Percentiles rank a stretch among this genome's conserved stretches.
Conservation (phyloP, 371 early-diverging fungal species). For the Phascolomyces articulosus region DNA sequence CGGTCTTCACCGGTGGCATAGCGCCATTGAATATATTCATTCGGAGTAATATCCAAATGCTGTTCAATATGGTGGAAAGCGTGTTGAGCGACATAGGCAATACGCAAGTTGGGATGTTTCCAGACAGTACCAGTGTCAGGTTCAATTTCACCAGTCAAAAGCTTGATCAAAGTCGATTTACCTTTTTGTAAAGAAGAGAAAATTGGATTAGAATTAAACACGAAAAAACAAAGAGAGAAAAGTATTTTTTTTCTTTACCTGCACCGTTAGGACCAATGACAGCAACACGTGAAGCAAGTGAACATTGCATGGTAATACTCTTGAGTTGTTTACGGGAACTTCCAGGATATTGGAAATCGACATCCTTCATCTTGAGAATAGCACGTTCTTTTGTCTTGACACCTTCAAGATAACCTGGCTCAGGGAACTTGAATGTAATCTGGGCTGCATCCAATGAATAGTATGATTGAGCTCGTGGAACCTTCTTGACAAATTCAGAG, state of each 20-base stretch:
- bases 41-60: constrained; percentile 82
- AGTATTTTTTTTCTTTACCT: no score
- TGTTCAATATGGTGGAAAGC: constrained; percentile 87
- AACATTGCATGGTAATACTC: constrained; percentile 65
- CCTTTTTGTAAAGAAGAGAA: no score
- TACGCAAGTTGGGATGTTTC: constrained; percentile 82
- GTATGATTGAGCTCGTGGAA: constrained; percentile 80
- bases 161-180: constrained; percentile 84
- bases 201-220: no score
- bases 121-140: constrained; percentile 69
- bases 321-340: constrained; percentile 52
- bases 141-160: constrained; percentile 78
- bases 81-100: constrained; percentile 90
- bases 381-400: constrained; percentile 77
- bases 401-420: constrained; percentile 75
- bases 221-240: no score
- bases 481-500: constrained; percentile 79
- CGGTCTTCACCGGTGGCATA: constrained; percentile 81
- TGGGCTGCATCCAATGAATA: constrained; percentile 65
- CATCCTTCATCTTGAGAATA: constrained; percentile 67
- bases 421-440: constrained; percentile 67
- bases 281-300: constrained; percentile 70
- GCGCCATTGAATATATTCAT: constrained; percentile 88
- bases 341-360: constrained; percentile 72
- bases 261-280: constrained; percentile 82